These are phyloP conservation scores for Tympanopsis confertula DNA, from an alignment of 2,329 filamentous ascomycete species.

Conservation along the genomic window DNA sequence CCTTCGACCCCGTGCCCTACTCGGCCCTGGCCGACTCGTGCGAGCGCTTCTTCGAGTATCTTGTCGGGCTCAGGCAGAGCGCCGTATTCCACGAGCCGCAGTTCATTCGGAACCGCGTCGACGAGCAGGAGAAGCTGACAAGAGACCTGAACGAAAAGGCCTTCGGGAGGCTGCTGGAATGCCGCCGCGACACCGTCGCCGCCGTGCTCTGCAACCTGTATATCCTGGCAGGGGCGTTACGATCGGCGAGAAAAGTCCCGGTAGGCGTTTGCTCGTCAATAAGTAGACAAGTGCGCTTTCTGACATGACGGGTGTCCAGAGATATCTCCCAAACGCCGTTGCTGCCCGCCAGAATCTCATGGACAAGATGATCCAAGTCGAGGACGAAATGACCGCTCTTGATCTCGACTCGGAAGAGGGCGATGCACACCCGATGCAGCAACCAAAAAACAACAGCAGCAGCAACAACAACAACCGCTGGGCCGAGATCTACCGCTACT, in stretches of 20 bases:
- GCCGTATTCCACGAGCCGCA: constrained; percentile 44
- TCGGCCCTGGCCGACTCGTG: constrained; percentile 40
- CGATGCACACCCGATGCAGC: constrained; percentile 10
- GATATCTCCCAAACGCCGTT: constrained; percentile 43
- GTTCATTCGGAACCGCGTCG: constrained; percentile 13
- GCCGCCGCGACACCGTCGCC: constrained; percentile 43
- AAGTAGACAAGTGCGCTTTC: too few relatives aligned
- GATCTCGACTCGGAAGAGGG: constrained; percentile 1
- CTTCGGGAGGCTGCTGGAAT: constrained; percentile 32
- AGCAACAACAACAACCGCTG: constrained; percentile 30
- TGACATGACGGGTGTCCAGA: constrained; percentile 15
- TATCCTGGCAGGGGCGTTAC: constrained; percentile 41
- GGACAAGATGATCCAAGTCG: constrained; percentile 34
- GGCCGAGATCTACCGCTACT: constrained; percentile 45
- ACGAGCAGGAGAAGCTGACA: not conserved
- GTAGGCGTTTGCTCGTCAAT: constrained; percentile 16
- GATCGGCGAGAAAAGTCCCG: constrained; percentile 35
- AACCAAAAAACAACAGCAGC: constrained; percentile 10
- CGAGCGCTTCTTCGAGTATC: constrained; percentile 46
- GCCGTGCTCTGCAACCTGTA: constrained; percentile 45
- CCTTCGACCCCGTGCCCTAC: constrained; percentile 44
- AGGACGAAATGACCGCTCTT: constrained; percentile 17
- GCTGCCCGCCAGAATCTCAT: constrained; percentile 38
- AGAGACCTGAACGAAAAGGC: constrained; percentile 35
- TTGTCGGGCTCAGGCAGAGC: constrained; percentile 44